phyloP scores from a whole-genome alignment of 2,329 filamentous ascomycete genomes.

The Neodidymelliopsis sp. region DNA sequence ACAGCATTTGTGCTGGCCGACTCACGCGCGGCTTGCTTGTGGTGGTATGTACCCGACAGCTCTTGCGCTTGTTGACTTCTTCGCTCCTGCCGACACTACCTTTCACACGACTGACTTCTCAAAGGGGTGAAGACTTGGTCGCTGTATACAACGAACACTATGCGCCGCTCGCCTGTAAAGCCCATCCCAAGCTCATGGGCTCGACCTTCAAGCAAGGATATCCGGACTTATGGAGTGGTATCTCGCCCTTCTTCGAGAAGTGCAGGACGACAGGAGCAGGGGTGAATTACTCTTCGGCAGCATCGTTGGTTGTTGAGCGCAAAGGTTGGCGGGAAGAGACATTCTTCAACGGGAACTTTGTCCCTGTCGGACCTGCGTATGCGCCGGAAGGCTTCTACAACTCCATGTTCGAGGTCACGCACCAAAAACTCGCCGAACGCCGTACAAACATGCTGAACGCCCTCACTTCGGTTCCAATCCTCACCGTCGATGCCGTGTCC shows the following conservation, averaged over 20 bases:
- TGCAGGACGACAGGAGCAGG: slow-evolving; percentile 33
- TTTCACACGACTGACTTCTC: slow-evolving; percentile 5
- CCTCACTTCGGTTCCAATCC: slow-evolving; percentile 37
- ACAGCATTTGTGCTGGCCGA: slow-evolving; percentile 42
- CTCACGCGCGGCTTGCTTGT: slow-evolving; percentile 43
- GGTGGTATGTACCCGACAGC: slow-evolving; percentile 34
- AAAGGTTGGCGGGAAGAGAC: slow-evolving; percentile 41
- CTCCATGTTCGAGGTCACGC: slow-evolving; percentile 42
- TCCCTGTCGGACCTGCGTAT: slow-evolving; percentile 38
- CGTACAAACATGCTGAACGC: slow-evolving; percentile 42
- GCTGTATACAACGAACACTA: slow-evolving; percentile 47
- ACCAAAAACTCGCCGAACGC: slow-evolving; percentile 40
- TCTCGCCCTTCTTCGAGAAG: slow-evolving; percentile 36
- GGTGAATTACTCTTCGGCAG: slow-evolving; percentile 32
- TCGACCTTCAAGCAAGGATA: slow-evolving; percentile 37
- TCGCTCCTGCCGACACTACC: not conserved
- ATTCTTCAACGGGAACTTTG: slow-evolving; percentile 44
- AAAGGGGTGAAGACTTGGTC: slow-evolving; percentile 37
- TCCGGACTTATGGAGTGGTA: slow-evolving; percentile 37
- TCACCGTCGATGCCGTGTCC: slow-evolving; percentile 30
- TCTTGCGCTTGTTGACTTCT: not conserved
- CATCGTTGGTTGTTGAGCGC: slow-evolving; percentile 37
- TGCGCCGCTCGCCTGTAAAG: slow-evolving; percentile 33
- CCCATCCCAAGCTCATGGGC: slow-evolving; percentile 45
- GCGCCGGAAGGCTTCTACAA: slow-evolving; percentile 45